Conservation (phyloP, 2,329 filamentous ascomycete genomes). For the Aspergillus floridensis region DNA sequence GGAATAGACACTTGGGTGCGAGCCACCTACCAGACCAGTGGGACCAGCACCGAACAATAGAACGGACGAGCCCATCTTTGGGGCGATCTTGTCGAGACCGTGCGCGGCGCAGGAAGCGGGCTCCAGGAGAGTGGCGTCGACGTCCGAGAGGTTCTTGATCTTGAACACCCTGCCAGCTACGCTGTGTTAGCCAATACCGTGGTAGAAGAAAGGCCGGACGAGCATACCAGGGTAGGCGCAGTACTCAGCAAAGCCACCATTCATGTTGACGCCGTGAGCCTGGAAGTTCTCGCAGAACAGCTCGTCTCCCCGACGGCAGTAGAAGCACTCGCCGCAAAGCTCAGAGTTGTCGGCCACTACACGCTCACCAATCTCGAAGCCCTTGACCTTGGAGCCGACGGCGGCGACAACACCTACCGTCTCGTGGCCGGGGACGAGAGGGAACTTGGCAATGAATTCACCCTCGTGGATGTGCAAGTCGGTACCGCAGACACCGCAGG, state of each 20-base stretch:
- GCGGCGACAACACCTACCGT: constrained; percentile 64
- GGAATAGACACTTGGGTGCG: constrained; percentile 60
- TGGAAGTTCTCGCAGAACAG: constrained; percentile 69
- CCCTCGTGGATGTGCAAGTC: constrained; percentile 60
- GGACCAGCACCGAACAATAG: constrained; percentile 68
- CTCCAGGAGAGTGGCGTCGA: constrained; percentile 69
- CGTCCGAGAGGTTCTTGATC: constrained; percentile 63
- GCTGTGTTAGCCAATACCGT: constrained; percentile 10
- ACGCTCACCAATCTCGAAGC: constrained; percentile 61
- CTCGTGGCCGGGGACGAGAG: constrained; percentile 66
- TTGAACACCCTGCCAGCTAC: constrained; percentile 60
- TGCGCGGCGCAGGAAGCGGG: constrained; percentile 70
- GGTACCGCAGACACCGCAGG: constrained; percentile 62
- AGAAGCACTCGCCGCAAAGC: constrained; percentile 70
- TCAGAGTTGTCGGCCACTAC: constrained; percentile 58
- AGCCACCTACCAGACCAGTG: constrained; percentile 64
- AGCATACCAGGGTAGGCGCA: constrained; percentile 49
- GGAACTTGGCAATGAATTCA: constrained; percentile 64
- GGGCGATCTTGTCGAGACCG: constrained; percentile 66
- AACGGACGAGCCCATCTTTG: constrained; percentile 63
- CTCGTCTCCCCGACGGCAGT: constrained; percentile 66
- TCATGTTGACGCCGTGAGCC: constrained; percentile 58
- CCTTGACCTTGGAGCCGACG: constrained; percentile 57
- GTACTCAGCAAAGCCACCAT: constrained; percentile 73
- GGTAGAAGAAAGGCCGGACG: background rate